Percentiles rank a stretch among this genome's conserved stretches.
phyloP scores from a whole-genome alignment of 2,329 filamentous ascomycete genomes.

The Colletotrichum sp. region DNA sequence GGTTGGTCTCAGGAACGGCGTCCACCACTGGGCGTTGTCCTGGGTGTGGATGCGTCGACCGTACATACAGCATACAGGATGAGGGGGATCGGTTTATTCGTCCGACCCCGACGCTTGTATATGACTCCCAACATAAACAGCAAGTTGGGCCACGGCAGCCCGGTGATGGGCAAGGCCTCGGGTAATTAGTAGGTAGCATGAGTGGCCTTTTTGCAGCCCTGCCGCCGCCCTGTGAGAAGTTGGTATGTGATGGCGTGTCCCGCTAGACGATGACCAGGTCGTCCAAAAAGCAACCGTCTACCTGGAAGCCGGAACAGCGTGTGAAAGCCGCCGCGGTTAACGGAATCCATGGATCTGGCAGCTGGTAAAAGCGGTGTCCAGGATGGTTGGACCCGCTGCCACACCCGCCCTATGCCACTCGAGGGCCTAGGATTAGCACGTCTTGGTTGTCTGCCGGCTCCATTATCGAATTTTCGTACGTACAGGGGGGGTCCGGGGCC shows the following conservation, averaged over 20 bases:
- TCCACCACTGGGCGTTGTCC: neutral
- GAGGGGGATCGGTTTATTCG: neutral
- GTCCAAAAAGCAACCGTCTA: conserved; percentile 13
- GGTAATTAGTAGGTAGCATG: neutral
- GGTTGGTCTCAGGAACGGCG: neutral
- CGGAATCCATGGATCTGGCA: conserved; percentile 16
- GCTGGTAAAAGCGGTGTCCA: conserved; percentile 22
- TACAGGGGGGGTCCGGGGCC: conserved; percentile 10
- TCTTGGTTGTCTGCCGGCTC: conserved; percentile 17
- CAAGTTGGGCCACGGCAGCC: neutral
- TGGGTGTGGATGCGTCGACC: neutral
- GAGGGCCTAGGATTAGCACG: conserved; percentile 10
- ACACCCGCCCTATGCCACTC: conserved; percentile 17
- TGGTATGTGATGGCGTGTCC: conserved; percentile 4
- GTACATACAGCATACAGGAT: neutral
- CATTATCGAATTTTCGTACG: conserved; percentile 12
- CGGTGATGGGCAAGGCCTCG: neutral
- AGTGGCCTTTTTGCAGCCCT: neutral
- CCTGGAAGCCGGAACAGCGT: conserved; percentile 17
- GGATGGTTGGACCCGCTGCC: conserved; percentile 14
- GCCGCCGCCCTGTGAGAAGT: neutral
- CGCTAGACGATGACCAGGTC: neutral
- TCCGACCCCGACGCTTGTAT: neutral
- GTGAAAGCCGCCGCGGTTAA: neutral
- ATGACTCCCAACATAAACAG: neutral